A percentile compares a stretch with the other conserved stretches of the same genome.
phyloP scores from a whole-genome alignment of 805 yeast species.

The Ogataea populi-albae region DNA sequence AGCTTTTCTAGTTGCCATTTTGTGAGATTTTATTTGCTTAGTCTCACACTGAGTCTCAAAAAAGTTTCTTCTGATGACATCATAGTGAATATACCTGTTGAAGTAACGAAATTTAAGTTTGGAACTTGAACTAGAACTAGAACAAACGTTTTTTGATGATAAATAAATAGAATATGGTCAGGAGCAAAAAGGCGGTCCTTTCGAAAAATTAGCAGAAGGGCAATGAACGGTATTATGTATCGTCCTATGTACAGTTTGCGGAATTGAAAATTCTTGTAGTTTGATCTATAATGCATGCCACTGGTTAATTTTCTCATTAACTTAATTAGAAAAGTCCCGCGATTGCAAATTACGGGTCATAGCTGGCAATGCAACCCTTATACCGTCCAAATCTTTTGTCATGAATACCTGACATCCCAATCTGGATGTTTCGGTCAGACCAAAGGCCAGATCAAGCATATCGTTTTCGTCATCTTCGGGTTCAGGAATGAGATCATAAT shows the following conservation, averaged over 20 bases:
- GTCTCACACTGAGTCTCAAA: constrained; percentile 14
- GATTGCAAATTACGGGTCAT: constrained; percentile 92
- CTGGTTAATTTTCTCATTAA: neutral
- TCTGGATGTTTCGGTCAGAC: constrained; percentile 93
- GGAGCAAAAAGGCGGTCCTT: too few relatives aligned
- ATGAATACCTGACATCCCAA: constrained; percentile 91
- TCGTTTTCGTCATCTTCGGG: constrained; percentile 98
- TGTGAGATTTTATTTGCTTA: constrained; percentile 18
- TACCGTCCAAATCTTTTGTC: constrained; percentile 88
- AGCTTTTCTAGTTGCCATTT: constrained; percentile 20
- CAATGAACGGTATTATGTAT: too few relatives aligned
- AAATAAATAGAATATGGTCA: too few relatives aligned
- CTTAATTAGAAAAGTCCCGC: constrained; percentile 68
- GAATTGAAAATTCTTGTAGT: too few relatives aligned
- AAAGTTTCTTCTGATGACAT: constrained; percentile 16
- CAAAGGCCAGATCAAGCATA: constrained; percentile 97
- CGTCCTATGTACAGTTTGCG: too few relatives aligned
- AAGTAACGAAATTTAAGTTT: constrained; percentile 19
- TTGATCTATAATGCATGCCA: too few relatives aligned
- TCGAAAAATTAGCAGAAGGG: too few relatives aligned
- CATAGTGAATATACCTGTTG: constrained; percentile 21
- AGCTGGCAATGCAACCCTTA: constrained; percentile 93
- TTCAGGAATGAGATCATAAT: constrained; percentile 85
- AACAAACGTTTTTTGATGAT: too few relatives aligned
- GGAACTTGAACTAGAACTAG: too few relatives aligned